Conservation (phyloP, 106 monocot species). For the Amphibolis antarctica region DNA sequence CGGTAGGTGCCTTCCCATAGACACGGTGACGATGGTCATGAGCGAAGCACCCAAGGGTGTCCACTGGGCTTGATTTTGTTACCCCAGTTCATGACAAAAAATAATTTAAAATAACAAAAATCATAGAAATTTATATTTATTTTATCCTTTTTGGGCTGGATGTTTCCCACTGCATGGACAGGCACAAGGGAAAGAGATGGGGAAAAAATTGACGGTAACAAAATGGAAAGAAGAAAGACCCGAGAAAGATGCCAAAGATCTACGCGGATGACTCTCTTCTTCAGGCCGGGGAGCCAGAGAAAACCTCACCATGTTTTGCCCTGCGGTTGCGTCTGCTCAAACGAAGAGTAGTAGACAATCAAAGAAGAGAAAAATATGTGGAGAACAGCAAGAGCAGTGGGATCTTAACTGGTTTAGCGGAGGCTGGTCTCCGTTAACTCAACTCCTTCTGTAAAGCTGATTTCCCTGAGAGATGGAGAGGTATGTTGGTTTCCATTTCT, state of each 20-base stretch:
- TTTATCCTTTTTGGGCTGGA: background rate
- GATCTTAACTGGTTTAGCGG: constrained; percentile 29
- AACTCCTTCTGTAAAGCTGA: constrained; percentile 15
- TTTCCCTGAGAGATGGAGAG: constrained; percentile 14
- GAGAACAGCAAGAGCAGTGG: background rate
- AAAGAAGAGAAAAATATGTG: constrained; percentile 3
- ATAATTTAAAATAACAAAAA: background rate
- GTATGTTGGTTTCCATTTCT: too few relatives aligned
- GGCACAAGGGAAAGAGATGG: background rate
- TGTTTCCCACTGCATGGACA: constrained; percentile 7
- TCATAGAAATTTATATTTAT: constrained; percentile 1
- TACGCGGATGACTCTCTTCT: constrained; percentile 17
- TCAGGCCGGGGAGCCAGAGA: constrained; percentile 3
- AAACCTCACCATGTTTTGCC: constrained; percentile 20
- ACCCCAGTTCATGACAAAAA: background rate
- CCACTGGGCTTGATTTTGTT: background rate
- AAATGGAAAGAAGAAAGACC: background rate
- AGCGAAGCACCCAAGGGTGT: background rate
- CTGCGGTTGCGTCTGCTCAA: constrained; percentile 24
- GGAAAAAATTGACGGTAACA: background rate
- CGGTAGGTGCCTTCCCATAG: background rate
- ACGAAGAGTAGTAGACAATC: background rate
- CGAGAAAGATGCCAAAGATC: constrained; percentile 19
- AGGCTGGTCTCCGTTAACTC: constrained; percentile 13
- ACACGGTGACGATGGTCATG: background rate